phyloP scores from a whole-genome alignment of 495 filamentous ascomycete genomes.

The Xylaria cubensis region DNA sequence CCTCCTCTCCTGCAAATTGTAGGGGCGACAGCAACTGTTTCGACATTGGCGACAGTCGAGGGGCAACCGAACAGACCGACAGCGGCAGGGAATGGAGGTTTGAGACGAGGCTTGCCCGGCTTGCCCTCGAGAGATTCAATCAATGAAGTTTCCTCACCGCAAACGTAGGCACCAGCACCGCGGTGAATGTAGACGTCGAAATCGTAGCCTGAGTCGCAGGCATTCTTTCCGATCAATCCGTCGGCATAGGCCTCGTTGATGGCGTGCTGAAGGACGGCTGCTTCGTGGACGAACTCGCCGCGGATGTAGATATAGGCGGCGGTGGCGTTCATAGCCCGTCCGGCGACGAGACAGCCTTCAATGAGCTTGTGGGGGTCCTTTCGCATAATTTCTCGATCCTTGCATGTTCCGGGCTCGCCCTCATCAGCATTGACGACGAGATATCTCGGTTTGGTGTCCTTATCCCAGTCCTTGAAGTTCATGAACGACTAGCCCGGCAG shows the following conservation, averaged over 20 bases:
- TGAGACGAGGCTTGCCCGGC: constrained; percentile 95
- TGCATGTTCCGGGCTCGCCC: constrained; percentile 98
- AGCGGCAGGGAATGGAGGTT: constrained; percentile 96
- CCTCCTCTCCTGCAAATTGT: constrained; percentile 94
- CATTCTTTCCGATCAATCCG: constrained; percentile 96
- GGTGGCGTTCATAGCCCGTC: constrained; percentile 95
- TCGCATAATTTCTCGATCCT: constrained; percentile 99
- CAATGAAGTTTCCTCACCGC: constrained; percentile 95
- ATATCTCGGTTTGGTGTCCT: constrained; percentile 94
- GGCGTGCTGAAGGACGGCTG: constrained; percentile 88
- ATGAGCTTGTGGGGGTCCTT: constrained; percentile 99
- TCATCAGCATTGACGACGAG: constrained; percentile 98
- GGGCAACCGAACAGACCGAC: constrained; percentile 98
- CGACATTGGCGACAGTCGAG: constrained; percentile 96
- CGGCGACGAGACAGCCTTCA: constrained; percentile 95
- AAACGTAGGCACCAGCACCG: constrained; percentile 96
- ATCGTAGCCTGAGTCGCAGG: constrained; percentile 94
- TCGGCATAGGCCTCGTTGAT: constrained; percentile 97
- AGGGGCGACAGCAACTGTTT: constrained; percentile 93
- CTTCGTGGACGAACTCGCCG: constrained; percentile 98
- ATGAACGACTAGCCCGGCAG: constrained; percentile 82
- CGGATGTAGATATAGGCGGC: constrained; percentile 99
- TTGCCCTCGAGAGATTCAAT: constrained; percentile 99
- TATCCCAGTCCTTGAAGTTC: constrained; percentile 99
- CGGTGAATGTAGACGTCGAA: constrained; percentile 97